Percentiles rank a stretch among this genome's conserved stretches.
phyloP scores from a whole-genome alignment of 495 filamentous ascomycete genomes.

The Neurospora cerealis region DNA sequence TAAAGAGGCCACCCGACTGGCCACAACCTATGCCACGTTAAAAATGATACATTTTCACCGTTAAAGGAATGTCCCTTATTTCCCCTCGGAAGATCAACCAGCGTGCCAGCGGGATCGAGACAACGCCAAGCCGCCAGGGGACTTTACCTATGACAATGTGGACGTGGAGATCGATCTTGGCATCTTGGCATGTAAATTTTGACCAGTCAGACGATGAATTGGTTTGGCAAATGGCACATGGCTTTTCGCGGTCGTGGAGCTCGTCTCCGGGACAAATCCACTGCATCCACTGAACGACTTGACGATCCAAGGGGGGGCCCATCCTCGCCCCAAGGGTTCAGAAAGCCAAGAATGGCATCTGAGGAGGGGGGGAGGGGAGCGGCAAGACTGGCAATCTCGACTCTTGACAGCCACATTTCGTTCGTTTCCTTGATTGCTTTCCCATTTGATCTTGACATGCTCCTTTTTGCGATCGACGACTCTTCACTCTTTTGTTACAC shows the following conservation, averaged over 20 bases:
- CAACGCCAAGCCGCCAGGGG: neutral
- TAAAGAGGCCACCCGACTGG: too few species aligned
- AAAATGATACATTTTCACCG: too few species aligned
- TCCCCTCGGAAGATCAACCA: neutral
- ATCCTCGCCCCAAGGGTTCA: neutral
- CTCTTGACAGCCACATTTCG: neutral
- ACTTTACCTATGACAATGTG: neutral
- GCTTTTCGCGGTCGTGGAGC: neutral
- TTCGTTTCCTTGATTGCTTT: neutral
- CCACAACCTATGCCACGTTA: too few species aligned
- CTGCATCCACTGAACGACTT: neutral
- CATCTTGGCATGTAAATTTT: neutral
- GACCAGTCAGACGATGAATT: neutral
- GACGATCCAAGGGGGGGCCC: neutral
- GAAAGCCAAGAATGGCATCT: neutral
- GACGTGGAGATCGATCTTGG: neutral
- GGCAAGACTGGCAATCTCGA: neutral
- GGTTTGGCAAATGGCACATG: neutral
- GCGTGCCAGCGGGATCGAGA: neutral
- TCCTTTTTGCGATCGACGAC: neutral
- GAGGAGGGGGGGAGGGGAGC: neutral
- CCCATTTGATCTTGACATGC: neutral
- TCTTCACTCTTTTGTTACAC: neutral
- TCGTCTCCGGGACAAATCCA: neutral
- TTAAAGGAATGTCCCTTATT: too few species aligned